Percentiles rank a stretch among this genome's conserved stretches.
Conservation (phyloP, 1,284 basidiomycete species). For the Trichosporon inkin region DNA sequence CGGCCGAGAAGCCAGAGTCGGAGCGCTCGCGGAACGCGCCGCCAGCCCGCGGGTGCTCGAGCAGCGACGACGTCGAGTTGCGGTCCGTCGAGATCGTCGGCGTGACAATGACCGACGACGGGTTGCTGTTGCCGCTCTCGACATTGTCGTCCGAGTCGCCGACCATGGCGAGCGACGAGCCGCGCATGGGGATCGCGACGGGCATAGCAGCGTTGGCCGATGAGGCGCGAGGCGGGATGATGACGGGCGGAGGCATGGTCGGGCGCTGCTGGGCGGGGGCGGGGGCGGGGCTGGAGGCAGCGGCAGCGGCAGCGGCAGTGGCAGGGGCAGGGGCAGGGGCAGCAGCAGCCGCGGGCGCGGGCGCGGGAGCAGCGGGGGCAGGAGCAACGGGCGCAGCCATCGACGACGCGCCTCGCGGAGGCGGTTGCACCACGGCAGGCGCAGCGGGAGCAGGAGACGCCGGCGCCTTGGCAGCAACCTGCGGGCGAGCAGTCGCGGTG, state of each 20-base stretch:
- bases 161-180: constrained; percentile 1
- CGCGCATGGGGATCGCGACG: neutral
- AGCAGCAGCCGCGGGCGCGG: neutral
- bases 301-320: neutral
- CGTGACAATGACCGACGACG: constrained; percentile 21
- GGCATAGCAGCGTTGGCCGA: constrained; percentile 10
- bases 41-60: constrained; percentile 14
- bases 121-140: constrained; percentile 11
- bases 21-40: constrained; percentile 17
- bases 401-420: neutral
- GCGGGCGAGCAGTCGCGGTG: neutral
- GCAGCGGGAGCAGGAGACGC: neutral
- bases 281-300: neutral
- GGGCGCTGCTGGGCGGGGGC: neutral
- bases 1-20: constrained; percentile 13
- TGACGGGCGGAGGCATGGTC: constrained; percentile 15
- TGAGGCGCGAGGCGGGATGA: constrained; percentile 20
- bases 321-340: neutral
- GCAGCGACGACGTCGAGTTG: constrained; percentile 17
- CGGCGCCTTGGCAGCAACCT: neutral
- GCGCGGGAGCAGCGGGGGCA: neutral
- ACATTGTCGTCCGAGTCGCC: constrained; percentile 1
- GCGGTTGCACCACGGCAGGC: neutral
- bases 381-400: neutral
- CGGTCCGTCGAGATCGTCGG: constrained; percentile 20